Percentiles rank a stretch among this genome's conserved stretches.
Evolutionary conservation across 257 asterid species (phyloP).

Genomic region (Ehretia macrophylla): DNA sequence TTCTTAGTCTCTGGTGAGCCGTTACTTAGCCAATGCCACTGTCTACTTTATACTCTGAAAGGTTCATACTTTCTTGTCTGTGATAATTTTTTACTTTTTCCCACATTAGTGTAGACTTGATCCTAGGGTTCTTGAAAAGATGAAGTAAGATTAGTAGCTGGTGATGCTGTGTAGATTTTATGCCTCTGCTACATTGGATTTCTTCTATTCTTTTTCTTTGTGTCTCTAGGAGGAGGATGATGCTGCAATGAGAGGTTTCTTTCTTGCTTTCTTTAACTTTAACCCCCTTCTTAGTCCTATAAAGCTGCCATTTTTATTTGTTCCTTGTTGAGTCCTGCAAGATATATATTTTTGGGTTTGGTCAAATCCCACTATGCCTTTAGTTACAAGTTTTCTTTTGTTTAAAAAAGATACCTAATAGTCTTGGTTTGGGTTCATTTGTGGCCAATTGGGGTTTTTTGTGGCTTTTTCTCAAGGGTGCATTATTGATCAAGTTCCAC

Average conservation of each 20-base stretch:
- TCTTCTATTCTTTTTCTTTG: conserved; percentile 47
- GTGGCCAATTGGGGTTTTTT: neutral
- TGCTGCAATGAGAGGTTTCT: conserved; percentile 56
- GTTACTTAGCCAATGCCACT: conserved; percentile 55
- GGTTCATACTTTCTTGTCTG: conserved; percentile 61
- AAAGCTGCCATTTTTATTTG: conserved; percentile 84
- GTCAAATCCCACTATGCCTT: conserved; percentile 59
- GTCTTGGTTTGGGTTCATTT: conserved; percentile 30
- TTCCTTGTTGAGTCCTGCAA: conserved; percentile 82
- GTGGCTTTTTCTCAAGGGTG: conserved; percentile 17
- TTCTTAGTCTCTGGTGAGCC: conserved; percentile 51
- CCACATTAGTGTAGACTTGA: conserved; percentile 44
- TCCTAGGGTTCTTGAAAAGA: conserved; percentile 48
- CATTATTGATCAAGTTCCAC: conserved; percentile 27
- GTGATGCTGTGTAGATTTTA: conserved; percentile 38
- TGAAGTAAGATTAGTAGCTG: conserved; percentile 27
- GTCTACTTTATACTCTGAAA: conserved; percentile 64
- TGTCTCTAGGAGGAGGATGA: conserved; percentile 35
- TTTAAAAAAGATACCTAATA: conserved; percentile 11
- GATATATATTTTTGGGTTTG: conserved; percentile 42
- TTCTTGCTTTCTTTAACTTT: conserved; percentile 68
- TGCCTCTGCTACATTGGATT: conserved; percentile 51
- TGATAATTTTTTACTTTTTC: conserved; percentile 29
- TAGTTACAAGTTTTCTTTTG: conserved; percentile 23
- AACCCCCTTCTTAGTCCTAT: conserved; percentile 41